phyloP scores from a whole-genome alignment of 768 basidiomycete species.

The Tricholoma saponaceum region DNA sequence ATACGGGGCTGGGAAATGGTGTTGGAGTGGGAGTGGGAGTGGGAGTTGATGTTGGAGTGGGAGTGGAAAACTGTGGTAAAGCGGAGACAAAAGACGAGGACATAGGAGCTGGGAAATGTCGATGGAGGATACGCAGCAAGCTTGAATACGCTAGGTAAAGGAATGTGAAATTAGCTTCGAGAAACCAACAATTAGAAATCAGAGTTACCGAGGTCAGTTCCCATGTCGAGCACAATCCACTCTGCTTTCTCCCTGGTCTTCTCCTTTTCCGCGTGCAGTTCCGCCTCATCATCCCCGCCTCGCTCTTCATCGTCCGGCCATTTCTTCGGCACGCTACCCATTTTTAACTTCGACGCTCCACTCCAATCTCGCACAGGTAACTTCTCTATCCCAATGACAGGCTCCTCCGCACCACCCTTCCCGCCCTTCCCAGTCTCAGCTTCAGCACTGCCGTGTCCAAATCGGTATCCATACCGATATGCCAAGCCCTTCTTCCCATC shows the following conservation, averaged over 20 bases:
- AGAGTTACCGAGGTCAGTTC: constrained; percentile 17
- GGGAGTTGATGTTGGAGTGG: constrained; percentile 15
- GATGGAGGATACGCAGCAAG: constrained; percentile 51
- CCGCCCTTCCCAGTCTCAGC: constrained; percentile 9
- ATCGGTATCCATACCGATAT: constrained; percentile 23
- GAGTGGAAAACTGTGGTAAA: constrained; percentile 9
- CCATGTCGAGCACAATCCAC: constrained; percentile 51
- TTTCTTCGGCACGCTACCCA: constrained; percentile 7
- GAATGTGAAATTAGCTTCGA: not conserved
- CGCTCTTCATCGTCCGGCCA: constrained; percentile 14
- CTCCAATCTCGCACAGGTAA: constrained; percentile 1
- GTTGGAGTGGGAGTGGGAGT: constrained; percentile 21
- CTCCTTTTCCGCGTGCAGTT: constrained; percentile 8
- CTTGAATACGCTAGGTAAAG: constrained; percentile 38
- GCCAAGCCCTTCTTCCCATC: constrained; percentile 1
- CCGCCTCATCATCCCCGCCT: constrained; percentile 16
- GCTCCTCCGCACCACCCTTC: not conserved
- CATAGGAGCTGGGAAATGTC: constrained; percentile 31
- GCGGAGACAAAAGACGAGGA: constrained; percentile 39
- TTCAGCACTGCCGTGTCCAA: constrained; percentile 13
- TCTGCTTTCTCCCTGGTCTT: constrained; percentile 32
- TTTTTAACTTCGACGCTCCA: not conserved
- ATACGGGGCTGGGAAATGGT: constrained; percentile 23
- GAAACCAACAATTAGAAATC: not conserved
- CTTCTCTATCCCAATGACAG: not conserved